Base-by-base conservation (phyloP, 1,139 yeast genomes). In the Lizanozyma gosingica region DNA sequence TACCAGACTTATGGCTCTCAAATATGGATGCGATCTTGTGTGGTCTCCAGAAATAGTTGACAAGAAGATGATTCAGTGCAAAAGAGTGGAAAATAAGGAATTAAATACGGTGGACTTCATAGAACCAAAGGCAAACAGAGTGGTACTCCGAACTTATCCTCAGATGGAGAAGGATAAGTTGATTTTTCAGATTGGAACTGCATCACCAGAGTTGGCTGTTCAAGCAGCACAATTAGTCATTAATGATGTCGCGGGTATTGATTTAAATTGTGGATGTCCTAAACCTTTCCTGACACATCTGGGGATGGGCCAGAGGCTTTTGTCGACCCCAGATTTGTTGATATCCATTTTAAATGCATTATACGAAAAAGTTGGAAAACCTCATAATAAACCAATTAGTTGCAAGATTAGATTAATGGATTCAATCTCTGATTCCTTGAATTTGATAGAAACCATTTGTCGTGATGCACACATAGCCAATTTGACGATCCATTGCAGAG, bases 11-110 rank as follows among this genome's bases (percentile, higher is more conserved):
- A 59, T 90, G 50, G 80, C 96, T 0, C 67, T 92, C 29, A 75
- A 74, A 47, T 72, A 86, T 56, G 97, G 97, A 1, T 96, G 96
- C 0, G 97, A 90, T 56, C 65, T 92, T 41, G 97, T 92, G 3
- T 92, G 98, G 97, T 77, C 83, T 17, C 98, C 98, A 0, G 98
- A 92, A 58, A 82, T 88, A 44, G 77, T 92, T 27, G 98, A 92
- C 56, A 84, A 82, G 57, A 88, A 88, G 56, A 62, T 92, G 37
- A 55, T 88, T 33, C 74, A 76, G 29, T 85, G 95, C 53, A 71
- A 68, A 35, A 68, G 97, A 47, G 63, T 67, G 0, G 69, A 62
- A n/a, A 84, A 84, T 54, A 55, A 56, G 1, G 57, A 57, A 18
- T 57, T 82, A 43, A 72, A 78, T 40, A 78, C 92, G 1, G 60